Percentiles rank a stretch among this genome's conserved stretches.
Evolutionary conservation across 805 yeast genomes (phyloP).

Genomic region (Wickerhamomyces xylosicus): DNA sequence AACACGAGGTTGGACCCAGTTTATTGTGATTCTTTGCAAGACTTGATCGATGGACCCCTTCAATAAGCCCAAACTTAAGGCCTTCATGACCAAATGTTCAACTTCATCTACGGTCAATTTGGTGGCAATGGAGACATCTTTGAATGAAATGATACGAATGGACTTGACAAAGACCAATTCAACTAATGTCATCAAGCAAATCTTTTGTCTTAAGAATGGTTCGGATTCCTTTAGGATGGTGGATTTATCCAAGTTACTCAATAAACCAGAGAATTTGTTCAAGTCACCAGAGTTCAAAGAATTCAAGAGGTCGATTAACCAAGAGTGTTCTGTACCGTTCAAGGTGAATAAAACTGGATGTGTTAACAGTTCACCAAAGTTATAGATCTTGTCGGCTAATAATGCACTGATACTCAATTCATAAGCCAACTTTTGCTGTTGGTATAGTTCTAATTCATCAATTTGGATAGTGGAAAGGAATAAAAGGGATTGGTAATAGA

Average conservation of each 20-base stretch:
- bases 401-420: conserved; percentile 82
- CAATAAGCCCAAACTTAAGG: conserved; percentile 73
- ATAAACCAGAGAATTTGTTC: conserved; percentile 44
- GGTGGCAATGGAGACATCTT: conserved; percentile 65
- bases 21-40: conserved; percentile 61
- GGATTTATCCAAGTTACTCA: conserved; percentile 29
- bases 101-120: conserved; percentile 54
- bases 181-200: conserved; percentile 83
- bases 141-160: conserved; percentile 62
- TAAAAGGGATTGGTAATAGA: conserved; percentile 71
- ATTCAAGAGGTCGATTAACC: conserved; percentile 65
- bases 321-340: conserved; percentile 36
- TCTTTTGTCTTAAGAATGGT: conserved; percentile 74
- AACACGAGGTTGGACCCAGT: conserved; percentile 95
- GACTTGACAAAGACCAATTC: conserved; percentile 80
- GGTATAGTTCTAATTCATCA: conserved; percentile 26
- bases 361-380: conserved; percentile 88
- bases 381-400: conserved; percentile 85
- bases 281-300: conserved; percentile 76
- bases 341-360: conserved; percentile 69
- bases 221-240: conserved; percentile 51
- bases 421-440: conserved; percentile 45
- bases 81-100: conserved; percentile 86
- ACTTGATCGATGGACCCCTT: conserved; percentile 91
- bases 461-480: conserved; percentile 67